These are phyloP conservation scores for Solanum arcanum DNA, from an alignment of 257 asterid genomes.

Conservation along the genomic window DNA sequence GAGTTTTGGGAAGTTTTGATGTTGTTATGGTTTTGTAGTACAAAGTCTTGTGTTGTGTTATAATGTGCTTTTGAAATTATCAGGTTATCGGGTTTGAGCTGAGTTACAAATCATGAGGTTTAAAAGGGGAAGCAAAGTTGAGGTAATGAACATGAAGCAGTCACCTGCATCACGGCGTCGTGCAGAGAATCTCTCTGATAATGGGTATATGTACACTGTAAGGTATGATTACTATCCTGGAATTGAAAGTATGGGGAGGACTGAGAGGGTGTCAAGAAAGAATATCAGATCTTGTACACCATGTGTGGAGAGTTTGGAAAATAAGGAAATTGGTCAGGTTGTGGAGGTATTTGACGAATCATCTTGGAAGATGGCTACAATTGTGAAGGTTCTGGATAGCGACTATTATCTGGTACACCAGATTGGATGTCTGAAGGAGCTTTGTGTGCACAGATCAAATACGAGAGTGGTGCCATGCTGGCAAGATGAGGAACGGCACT, in stretches of 20 bases:
- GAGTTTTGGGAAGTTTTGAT: not conserved
- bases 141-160: slow-evolving; percentile 18
- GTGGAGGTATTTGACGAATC: slow-evolving; percentile 22
- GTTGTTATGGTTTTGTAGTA: not conserved
- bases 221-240: slow-evolving; percentile 3
- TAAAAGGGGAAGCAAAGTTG: slow-evolving; percentile 24
- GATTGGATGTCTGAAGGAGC: slow-evolving; percentile 18
- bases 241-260: not conserved
- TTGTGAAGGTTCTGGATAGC: slow-evolving; percentile 16
- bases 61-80: not conserved
- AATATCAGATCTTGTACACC: slow-evolving; percentile 24
- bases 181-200: slow-evolving; percentile 16
- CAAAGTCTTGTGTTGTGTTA: not conserved
- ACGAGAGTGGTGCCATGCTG: slow-evolving; percentile 19
- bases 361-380: slow-evolving; percentile 35
- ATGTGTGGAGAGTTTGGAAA: not conserved
- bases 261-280: slow-evolving; percentile 17
- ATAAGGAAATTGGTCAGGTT: slow-evolving; percentile 26
- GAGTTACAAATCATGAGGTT: slow-evolving; percentile 18
- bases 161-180: slow-evolving; percentile 21
- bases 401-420: slow-evolving; percentile 14
- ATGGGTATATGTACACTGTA: slow-evolving; percentile 12
- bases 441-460: slow-evolving; percentile 15
- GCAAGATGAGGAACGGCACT: slow-evolving; percentile 15
- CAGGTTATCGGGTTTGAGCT: not conserved